Conservation (phyloP, 257 asterid species). For the Penstemon davidsonii region DNA sequence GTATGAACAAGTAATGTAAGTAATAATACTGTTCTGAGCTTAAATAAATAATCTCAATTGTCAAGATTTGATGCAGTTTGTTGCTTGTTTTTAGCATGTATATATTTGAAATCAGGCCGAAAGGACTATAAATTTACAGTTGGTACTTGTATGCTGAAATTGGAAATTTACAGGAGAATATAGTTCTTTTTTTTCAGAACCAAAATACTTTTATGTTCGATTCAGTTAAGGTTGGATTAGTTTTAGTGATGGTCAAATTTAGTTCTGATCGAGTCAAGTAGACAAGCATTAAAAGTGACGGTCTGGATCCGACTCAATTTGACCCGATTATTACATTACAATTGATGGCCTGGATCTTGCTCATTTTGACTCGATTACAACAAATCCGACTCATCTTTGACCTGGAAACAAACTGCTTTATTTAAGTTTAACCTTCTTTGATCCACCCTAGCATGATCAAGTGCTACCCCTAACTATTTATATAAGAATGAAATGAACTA, state of each 20-base stretch:
- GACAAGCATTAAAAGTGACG: too few species aligned
- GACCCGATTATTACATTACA: too few species aligned
- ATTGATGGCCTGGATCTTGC: too few species aligned
- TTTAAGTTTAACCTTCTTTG: not conserved
- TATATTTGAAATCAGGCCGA: not conserved
- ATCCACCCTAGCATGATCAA: constrained; percentile 22
- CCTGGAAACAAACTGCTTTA: not conserved
- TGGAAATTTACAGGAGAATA: not conserved
- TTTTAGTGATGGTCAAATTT: too few species aligned
- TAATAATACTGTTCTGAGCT: constrained; percentile 19
- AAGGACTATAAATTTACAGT: not conserved
- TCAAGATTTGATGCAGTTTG: constrained; percentile 10
- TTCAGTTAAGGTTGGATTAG: constrained; percentile 9
- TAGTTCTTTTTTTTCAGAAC: not conserved
- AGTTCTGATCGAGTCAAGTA: too few species aligned
- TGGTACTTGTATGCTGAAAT: constrained; percentile 8
- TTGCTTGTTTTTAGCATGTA: constrained; percentile 8
- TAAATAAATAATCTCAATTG: constrained; percentile 13
- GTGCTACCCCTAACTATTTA: constrained; percentile 5
- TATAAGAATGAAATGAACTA: constrained; percentile 10
- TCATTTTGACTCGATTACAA: too few species aligned
- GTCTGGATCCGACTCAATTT: too few species aligned
- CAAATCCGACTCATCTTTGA: too few species aligned
- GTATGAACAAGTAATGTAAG: constrained; percentile 23
- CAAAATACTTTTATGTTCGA: not conserved